Conservation (phyloP, 768 basidiomycete species). For the Boletellus emodensis region DNA sequence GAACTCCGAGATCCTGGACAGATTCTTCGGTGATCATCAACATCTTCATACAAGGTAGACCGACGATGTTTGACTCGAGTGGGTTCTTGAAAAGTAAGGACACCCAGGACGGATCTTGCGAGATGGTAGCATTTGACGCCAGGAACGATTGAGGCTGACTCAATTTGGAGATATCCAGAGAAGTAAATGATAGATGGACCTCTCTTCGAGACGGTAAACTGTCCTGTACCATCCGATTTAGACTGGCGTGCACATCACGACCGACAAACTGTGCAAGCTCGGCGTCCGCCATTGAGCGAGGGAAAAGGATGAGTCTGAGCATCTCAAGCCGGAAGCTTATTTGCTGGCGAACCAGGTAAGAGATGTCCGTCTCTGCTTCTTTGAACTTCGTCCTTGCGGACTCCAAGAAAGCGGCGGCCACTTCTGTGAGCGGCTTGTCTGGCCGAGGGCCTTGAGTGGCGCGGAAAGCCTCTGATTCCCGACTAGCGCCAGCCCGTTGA, state of each 20-base stretch:
- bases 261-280: slow-evolving; percentile 77
- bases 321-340: slow-evolving; percentile 66
- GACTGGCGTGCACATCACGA: slow-evolving; percentile 60
- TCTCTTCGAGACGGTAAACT: slow-evolving; percentile 53
- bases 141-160: slow-evolving; percentile 55
- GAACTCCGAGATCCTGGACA: slow-evolving; percentile 35
- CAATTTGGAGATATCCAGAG: slow-evolving; percentile 72
- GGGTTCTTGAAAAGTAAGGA: slow-evolving; percentile 55
- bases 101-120: slow-evolving; percentile 57
- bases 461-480: slow-evolving; percentile 75
- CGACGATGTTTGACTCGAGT: slow-evolving; percentile 70
- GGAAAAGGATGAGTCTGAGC: slow-evolving; percentile 71
- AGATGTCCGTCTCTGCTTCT: slow-evolving; percentile 57
- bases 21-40: slow-evolving; percentile 71
- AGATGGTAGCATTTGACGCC: slow-evolving; percentile 34
- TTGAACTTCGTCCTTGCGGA: slow-evolving; percentile 70
- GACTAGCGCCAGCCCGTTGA: slow-evolving; percentile 72
- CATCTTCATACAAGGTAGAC: slow-evolving; percentile 78
- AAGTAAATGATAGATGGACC: slow-evolving; percentile 67
- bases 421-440: slow-evolving; percentile 76
- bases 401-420: slow-evolving; percentile 80
- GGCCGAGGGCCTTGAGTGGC: slow-evolving; percentile 68
- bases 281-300: slow-evolving; percentile 70
- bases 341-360: slow-evolving; percentile 63
- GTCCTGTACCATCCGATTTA: slow-evolving; percentile 60